These are phyloP conservation scores for Sporothrix inflata DNA, from an alignment of 2,329 filamentous ascomycete genomes.

Conservation along the genomic window DNA sequence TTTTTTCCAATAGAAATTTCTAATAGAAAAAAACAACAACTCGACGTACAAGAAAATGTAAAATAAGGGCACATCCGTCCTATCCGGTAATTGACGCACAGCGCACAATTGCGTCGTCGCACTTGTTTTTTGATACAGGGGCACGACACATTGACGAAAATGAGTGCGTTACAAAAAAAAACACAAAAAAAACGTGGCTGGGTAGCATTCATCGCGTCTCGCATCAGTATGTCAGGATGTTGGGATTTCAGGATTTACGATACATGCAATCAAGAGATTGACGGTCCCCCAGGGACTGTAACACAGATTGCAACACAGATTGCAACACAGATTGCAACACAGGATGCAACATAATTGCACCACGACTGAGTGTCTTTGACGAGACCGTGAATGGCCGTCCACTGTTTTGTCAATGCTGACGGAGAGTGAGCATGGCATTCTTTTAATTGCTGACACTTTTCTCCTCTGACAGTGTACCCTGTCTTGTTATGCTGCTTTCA, in stretches of 20 bases:
- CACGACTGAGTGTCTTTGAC: background rate
- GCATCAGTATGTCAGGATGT: background rate
- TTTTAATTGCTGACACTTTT: no score
- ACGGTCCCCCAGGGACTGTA: background rate
- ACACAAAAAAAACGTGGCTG: constrained; percentile 24
- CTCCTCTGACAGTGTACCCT: background rate
- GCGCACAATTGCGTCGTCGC: background rate
- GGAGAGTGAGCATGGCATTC: background rate
- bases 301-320: no score
- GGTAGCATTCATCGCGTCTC: constrained; percentile 14
- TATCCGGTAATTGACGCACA: background rate
- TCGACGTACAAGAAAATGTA: no score
- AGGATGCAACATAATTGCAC: background rate
- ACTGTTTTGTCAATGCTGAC: background rate
- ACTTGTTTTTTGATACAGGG: background rate
- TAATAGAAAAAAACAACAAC: no score
- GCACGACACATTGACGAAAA: no score
- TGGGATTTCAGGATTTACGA: background rate
- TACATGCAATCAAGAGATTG: no score
- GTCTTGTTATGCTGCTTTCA: background rate
- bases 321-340: background rate
- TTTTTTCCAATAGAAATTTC: no score
- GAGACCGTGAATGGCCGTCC: background rate
- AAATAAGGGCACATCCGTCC: background rate
- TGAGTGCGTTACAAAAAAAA: constrained; percentile 3